A percentile compares a stretch with the other conserved stretches of the same genome.
Evolutionary conservation across 495 filamentous ascomycete species (phyloP).

Genomic region (Talaromyces trachyspermus): DNA sequence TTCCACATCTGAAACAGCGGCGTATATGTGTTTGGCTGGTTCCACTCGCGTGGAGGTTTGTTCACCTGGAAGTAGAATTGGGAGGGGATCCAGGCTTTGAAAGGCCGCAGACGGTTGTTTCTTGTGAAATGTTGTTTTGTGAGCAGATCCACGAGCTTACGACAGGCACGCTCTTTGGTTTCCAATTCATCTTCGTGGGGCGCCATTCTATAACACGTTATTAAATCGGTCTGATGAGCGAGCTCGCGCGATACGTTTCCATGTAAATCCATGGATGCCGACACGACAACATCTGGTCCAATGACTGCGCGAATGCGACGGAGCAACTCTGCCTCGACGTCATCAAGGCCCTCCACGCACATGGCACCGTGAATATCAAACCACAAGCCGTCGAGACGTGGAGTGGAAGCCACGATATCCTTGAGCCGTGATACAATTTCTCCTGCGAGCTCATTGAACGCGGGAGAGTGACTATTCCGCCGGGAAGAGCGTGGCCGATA

Average conservation of each 20-base stretch:
- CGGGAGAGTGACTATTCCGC: constrained; percentile 41
- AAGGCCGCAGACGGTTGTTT: constrained; percentile 18
- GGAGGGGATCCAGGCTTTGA: constrained; percentile 53
- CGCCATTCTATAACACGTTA: constrained; percentile 51
- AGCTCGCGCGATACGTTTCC: constrained; percentile 48
- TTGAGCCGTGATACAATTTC: constrained; percentile 42
- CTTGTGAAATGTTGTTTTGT: constrained; percentile 1
- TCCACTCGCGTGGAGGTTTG: constrained; percentile 51
- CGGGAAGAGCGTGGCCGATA: constrained; percentile 48
- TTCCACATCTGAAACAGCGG: constrained; percentile 39
- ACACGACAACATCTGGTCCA: constrained; percentile 43
- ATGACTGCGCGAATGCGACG: constrained; percentile 39
- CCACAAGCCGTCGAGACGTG: constrained; percentile 43
- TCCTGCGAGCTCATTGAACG: constrained; percentile 39
- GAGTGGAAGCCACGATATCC: constrained; percentile 20
- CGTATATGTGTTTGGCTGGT: constrained; percentile 48
- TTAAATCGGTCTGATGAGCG: constrained; percentile 43
- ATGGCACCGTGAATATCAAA: constrained; percentile 55
- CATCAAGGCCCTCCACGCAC: constrained; percentile 46
- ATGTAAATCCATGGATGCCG: constrained; percentile 51
- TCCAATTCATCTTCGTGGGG: constrained; percentile 45
- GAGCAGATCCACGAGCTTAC: constrained; percentile 40
- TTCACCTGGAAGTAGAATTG: constrained; percentile 48
- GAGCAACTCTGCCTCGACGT: constrained; percentile 45
- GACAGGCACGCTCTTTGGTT: constrained; percentile 49